A percentile compares a stretch with the other conserved stretches of the same genome.
Conservation (phyloP, 345 rosid genomes). For the Arabidopsis thaliana region DNA sequence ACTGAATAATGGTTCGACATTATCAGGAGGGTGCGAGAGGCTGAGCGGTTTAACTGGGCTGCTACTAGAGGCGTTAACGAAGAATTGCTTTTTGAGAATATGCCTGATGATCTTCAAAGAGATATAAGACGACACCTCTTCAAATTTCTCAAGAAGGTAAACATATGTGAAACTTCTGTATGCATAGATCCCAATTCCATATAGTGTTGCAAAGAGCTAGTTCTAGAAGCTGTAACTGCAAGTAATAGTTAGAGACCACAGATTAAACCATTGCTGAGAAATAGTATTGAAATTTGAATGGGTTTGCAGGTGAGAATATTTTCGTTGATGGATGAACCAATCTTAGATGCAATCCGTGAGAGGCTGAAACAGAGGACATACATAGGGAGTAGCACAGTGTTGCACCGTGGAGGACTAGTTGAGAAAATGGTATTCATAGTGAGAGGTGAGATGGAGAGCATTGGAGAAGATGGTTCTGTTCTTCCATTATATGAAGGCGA, state of each 20-base stretch:
- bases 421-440: conserved; percentile 90
- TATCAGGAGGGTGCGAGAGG: conserved; percentile 72
- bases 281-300: not conserved
- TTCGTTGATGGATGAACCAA: conserved; percentile 68
- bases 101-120: conserved; percentile 91
- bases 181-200: not conserved
- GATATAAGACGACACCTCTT: conserved; percentile 91
- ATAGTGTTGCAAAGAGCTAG: not conserved
- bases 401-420: conserved; percentile 61
- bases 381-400: conserved; percentile 63
- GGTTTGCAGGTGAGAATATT: conserved; percentile 75
- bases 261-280: conserved; percentile 3
- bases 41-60: conserved; percentile 89
- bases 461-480: conserved; percentile 58
- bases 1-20: conserved; percentile 11
- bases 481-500: conserved; percentile 67
- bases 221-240: not conserved
- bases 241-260: conserved; percentile 4
- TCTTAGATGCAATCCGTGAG: conserved; percentile 75
- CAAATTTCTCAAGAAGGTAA: conserved; percentile 76
- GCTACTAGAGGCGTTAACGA: conserved; percentile 92
- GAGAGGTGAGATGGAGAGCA: conserved; percentile 79
- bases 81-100: conserved; percentile 65
- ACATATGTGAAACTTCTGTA: conserved; percentile 9
- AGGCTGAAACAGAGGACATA: conserved; percentile 75